A percentile compares a stretch with the other conserved stretches of the same genome.
phyloP scores from a whole-genome alignment of 169 alveolate genomes.

The Plasmodium blacklocki region DNA sequence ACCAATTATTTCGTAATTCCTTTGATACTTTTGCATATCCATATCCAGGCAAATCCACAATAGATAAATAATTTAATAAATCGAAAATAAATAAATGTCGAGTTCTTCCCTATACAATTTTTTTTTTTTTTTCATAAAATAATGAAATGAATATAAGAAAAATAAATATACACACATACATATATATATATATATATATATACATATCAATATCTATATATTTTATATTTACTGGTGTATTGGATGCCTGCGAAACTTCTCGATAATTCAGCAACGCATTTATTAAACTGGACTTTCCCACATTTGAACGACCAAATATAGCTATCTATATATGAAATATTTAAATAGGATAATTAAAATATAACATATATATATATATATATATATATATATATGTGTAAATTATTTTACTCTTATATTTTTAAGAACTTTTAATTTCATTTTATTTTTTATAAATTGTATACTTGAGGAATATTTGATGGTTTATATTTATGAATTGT shows the following conservation, averaged over 20 bases:
- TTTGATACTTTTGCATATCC: conserved; percentile 87
- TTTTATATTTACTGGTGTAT: conserved; percentile 81
- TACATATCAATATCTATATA: background rate
- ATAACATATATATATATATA: too few species aligned
- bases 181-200: background rate
- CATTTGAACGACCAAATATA: conserved; percentile 93
- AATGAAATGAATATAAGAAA: background rate
- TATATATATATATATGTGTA: too few species aligned
- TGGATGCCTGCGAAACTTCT: conserved; percentile 88
- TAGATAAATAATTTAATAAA: conserved; percentile 82
- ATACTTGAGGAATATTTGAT: conserved; percentile 86
- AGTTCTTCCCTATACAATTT: conserved; percentile 86
- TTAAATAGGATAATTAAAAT: background rate
- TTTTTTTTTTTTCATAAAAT: background rate
- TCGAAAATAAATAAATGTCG: conserved; percentile 89
- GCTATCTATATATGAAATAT: conserved; percentile 85
- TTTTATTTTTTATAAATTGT: background rate
- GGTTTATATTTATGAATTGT: conserved; percentile 87
- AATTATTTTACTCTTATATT: background rate
- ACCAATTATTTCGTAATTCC: conserved; percentile 77
- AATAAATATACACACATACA: background rate
- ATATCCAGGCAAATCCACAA: conserved; percentile 92
- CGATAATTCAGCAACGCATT: conserved; percentile 89
- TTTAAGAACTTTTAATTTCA: background rate
- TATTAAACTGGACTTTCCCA: conserved; percentile 94